Evolutionary conservation across 2,329 filamentous ascomycete genomes (phyloP).

Genomic region (Alternaria alternata): DNA sequence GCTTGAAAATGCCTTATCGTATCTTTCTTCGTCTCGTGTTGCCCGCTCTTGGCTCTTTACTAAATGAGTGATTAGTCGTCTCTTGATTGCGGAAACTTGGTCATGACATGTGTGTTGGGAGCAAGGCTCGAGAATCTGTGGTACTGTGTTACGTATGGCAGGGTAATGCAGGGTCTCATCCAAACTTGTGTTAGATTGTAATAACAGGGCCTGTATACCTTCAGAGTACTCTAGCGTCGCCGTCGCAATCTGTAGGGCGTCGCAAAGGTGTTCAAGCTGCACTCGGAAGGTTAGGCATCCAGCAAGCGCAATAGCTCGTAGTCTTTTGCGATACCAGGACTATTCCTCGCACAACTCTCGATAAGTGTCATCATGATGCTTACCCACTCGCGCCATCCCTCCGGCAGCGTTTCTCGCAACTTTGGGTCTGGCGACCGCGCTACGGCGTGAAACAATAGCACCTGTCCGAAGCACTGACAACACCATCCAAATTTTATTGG

Average conservation of each 20-base stretch:
- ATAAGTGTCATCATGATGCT: constrained; percentile 48
- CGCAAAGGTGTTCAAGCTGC: not conserved
- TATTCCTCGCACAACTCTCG: constrained; percentile 42
- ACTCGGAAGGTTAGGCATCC: constrained; percentile 17
- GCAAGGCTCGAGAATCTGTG: not conserved
- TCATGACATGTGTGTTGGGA: not conserved
- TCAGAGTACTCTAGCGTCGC: not conserved
- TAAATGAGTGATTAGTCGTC: not conserved
- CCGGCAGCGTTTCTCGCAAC: constrained; percentile 42
- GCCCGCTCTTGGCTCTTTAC: not conserved
- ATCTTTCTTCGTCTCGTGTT: not conserved
- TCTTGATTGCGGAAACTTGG: not conserved
- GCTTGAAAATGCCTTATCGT: not conserved
- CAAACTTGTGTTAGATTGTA: not conserved
- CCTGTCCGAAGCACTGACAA: constrained; percentile 49
- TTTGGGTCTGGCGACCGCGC: constrained; percentile 39
- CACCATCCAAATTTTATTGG: constrained; percentile 52
- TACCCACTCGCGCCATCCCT: constrained; percentile 49
- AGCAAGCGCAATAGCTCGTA: constrained; percentile 45
- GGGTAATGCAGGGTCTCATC: constrained; percentile 1
- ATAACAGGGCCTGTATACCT: not conserved
- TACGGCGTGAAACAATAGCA: constrained; percentile 46
- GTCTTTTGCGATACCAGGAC: constrained; percentile 48
- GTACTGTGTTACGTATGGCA: constrained; percentile 5
- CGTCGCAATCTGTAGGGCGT: not conserved